A percentile compares a stretch with the other conserved stretches of the same genome.
These are phyloP conservation scores for Neurospora sp. DNA, from an alignment of 495 filamentous ascomycete species.

Conservation along the genomic window DNA sequence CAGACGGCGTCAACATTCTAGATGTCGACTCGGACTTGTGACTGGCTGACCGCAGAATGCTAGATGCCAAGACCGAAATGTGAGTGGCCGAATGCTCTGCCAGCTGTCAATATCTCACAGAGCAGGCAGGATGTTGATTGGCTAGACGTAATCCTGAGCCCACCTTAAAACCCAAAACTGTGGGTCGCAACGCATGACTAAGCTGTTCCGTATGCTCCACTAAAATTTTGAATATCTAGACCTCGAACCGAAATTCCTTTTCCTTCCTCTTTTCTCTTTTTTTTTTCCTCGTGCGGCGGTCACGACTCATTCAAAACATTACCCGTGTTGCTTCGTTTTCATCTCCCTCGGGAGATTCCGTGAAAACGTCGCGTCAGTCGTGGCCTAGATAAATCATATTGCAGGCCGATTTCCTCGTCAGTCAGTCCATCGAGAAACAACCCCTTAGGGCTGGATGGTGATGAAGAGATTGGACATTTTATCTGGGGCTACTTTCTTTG, in stretches of 20 bases:
- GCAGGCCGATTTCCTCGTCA: conserved; percentile 30
- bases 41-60: not conserved
- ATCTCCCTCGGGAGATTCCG: conserved; percentile 21
- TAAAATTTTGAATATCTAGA: conserved; percentile 6
- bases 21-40: not conserved
- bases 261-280: conserved; percentile 18
- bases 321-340: conserved; percentile 39
- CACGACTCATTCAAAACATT: conserved; percentile 30
- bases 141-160: not conserved
- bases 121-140: not conserved
- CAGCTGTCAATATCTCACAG: not conserved
- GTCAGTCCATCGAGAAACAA: conserved; percentile 29
- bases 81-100: not conserved
- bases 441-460: conserved; percentile 34
- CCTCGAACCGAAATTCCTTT: conserved; percentile 6
- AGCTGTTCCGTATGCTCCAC: not conserved
- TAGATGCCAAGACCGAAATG: not conserved
- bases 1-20: not conserved
- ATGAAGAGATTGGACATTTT: conserved; percentile 34
- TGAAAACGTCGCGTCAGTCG: conserved; percentile 37
- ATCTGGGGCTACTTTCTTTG: conserved; percentile 1
- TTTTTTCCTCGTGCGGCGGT: conserved; percentile 26
- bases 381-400: conserved; percentile 39
- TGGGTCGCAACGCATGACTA: not conserved
- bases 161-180: not conserved